Percentiles rank a stretch among this genome's conserved stretches.
phyloP scores from a whole-genome alignment of 805 yeast genomes.

The Cyberlindnera japonica region DNA sequence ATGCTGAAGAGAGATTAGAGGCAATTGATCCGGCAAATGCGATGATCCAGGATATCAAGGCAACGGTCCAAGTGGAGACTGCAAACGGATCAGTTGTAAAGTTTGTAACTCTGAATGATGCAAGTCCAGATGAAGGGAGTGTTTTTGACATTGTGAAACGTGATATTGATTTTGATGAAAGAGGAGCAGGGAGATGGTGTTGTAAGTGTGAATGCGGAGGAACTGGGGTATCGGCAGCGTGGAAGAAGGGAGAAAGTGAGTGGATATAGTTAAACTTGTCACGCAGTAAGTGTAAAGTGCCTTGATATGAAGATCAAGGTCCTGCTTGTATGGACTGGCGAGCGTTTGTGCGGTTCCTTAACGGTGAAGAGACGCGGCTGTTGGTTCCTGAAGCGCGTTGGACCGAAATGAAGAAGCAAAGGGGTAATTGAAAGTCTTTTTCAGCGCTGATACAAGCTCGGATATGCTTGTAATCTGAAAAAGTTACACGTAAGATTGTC shows the following conservation, averaged over 20 bases:
- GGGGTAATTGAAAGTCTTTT: too few species aligned
- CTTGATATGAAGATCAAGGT: too few species aligned
- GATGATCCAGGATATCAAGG: conserved; percentile 78
- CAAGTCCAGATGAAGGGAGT: neutral
- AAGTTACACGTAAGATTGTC: too few species aligned
- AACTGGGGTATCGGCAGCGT: neutral
- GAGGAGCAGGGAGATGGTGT: neutral
- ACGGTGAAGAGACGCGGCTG: too few species aligned
- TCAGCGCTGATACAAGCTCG: too few species aligned
- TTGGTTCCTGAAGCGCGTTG: too few species aligned
- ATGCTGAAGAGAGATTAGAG: conserved; percentile 37
- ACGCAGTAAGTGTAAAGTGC: too few species aligned
- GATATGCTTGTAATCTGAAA: too few species aligned
- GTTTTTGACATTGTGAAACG: neutral
- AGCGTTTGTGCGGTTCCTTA: too few species aligned
- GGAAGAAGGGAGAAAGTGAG: neutral
- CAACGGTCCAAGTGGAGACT: conserved; percentile 71
- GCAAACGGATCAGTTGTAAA: conserved; percentile 85
- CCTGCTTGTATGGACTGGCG: too few species aligned
- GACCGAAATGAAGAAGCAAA: too few species aligned
- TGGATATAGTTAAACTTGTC: neutral
- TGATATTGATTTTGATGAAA: neutral
- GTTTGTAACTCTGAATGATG: conserved; percentile 30
- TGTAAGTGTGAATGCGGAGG: neutral
- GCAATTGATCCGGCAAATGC: conserved; percentile 85